A percentile compares a stretch with the other conserved stretches of the same genome.
Conservation (phyloP, 805 yeast species). For the Wickerhamiella azyma region DNA sequence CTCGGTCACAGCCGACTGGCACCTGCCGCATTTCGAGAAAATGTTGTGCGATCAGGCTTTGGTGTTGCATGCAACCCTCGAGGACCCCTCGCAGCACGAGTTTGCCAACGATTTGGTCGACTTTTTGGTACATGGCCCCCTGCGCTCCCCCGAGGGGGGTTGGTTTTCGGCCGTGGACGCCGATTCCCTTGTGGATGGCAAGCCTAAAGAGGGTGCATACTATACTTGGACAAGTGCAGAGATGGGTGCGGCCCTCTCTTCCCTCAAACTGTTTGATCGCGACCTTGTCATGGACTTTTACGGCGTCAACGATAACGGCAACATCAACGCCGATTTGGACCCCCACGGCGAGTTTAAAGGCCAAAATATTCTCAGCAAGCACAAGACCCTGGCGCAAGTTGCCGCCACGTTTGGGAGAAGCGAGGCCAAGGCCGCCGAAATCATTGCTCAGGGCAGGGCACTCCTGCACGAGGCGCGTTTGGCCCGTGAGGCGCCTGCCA, state of each 20-base stretch:
- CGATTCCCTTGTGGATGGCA: constrained; percentile 20
- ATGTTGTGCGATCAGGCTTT: constrained; percentile 28
- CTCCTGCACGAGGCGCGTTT: constrained; percentile 19
- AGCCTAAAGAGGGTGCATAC: constrained; percentile 24
- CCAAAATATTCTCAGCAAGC: constrained; percentile 25
- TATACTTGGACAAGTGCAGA: constrained; percentile 27
- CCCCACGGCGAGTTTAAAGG: constrained; percentile 21
- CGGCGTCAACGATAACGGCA: constrained; percentile 27
- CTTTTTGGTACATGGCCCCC: constrained; percentile 13
- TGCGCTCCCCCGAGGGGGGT: constrained; percentile 18
- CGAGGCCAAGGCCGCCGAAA: constrained; percentile 13
- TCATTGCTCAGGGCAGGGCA: constrained; percentile 19
- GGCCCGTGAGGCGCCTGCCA: constrained; percentile 20
- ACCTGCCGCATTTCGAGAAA: constrained; percentile 29
- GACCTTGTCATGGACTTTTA: constrained; percentile 27
- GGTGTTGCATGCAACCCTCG: constrained; percentile 24
- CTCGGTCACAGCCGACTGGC: constrained; percentile 29
- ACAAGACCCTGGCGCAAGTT: constrained; percentile 19
- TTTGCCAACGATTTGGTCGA: constrained; percentile 15
- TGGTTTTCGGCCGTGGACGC: constrained; percentile 27
- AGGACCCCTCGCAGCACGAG: constrained; percentile 8
- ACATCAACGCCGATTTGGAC: constrained; percentile 25
- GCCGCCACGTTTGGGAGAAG: constrained; percentile 25
- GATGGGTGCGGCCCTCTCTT: constrained; percentile 21
- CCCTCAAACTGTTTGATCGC: constrained; percentile 19